phyloP scores from a whole-genome alignment of 2,329 filamentous ascomycete species.

The Alternaria infectoria region DNA sequence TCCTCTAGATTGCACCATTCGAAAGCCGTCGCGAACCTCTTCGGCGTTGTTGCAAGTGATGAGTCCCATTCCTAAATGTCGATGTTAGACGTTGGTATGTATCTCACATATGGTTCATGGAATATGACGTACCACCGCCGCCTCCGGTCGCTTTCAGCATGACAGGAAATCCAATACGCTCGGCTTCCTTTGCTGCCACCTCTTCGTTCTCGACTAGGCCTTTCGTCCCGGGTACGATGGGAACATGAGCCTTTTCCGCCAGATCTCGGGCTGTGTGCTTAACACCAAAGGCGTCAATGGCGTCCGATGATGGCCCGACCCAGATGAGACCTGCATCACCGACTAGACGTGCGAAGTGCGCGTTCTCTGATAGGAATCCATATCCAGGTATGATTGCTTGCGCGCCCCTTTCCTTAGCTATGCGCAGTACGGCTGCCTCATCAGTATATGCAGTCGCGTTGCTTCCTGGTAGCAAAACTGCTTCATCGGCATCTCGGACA shows the following conservation, averaged over 20 bases:
- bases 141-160: slow-evolving; percentile 68
- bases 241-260: slow-evolving; percentile 59
- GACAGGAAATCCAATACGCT: slow-evolving; percentile 56
- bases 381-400: slow-evolving; percentile 72
- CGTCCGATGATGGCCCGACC: slow-evolving; percentile 62
- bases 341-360: slow-evolving; percentile 64
- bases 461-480: slow-evolving; percentile 57
- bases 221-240: slow-evolving; percentile 61
- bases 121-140: slow-evolving; percentile 54
- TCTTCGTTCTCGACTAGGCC: slow-evolving; percentile 53
- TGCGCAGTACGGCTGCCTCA: slow-evolving; percentile 55
- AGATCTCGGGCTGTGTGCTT: slow-evolving; percentile 65
- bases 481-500: slow-evolving; percentile 61
- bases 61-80: slow-evolving; percentile 53
- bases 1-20: slow-evolving; percentile 59
- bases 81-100: not conserved
- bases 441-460: slow-evolving; percentile 60
- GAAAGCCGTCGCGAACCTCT: slow-evolving; percentile 52
- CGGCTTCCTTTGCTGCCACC: slow-evolving; percentile 52
- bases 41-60: slow-evolving; percentile 13
- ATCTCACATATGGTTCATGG: not conserved
- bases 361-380: slow-evolving; percentile 70
- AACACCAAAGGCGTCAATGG: slow-evolving; percentile 63
- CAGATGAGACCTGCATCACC: slow-evolving; percentile 63
- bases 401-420: slow-evolving; percentile 57